Conservation (phyloP, 2,329 filamentous ascomycete genomes). For the Aspergillus unguis region DNA sequence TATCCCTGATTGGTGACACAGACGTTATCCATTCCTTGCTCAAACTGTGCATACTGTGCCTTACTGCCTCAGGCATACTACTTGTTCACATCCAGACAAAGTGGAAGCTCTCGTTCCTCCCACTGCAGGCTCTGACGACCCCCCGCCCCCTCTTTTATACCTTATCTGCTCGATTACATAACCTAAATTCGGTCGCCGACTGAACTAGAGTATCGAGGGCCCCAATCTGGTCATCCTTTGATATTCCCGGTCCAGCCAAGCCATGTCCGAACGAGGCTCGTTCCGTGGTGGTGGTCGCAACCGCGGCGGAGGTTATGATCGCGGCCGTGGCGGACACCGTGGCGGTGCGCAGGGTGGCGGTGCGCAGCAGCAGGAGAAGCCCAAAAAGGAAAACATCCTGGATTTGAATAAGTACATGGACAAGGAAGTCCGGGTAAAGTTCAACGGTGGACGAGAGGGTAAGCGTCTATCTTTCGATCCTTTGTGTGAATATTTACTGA, state of each 20-base stretch:
- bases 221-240: background rate
- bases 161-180: constrained; percentile 15
- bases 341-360: constrained; percentile 40
- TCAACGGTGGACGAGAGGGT: constrained; percentile 93
- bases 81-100: background rate
- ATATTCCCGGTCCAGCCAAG: constrained; percentile 10
- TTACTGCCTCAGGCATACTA: too few relatives aligned
- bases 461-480: constrained; percentile 4
- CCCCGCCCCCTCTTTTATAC: constrained; percentile 7
- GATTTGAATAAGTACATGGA: constrained; percentile 96
- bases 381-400: constrained; percentile 98
- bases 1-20: constrained; percentile 5
- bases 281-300: constrained; percentile 52
- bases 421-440: constrained; percentile 92
- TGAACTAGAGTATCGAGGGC: background rate
- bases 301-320: constrained; percentile 41
- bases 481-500: background rate
- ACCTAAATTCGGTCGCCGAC: constrained; percentile 2
- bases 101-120: constrained; percentile 6
- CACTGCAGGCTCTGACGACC: constrained; percentile 6
- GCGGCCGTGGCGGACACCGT: constrained; percentile 43
- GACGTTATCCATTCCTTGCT: constrained; percentile 6
- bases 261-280: constrained; percentile 48
- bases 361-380: constrained; percentile 60
- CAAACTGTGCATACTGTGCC: background rate